phyloP scores from a whole-genome alignment of 805 yeast species.

The Candida nitratophila region DNA sequence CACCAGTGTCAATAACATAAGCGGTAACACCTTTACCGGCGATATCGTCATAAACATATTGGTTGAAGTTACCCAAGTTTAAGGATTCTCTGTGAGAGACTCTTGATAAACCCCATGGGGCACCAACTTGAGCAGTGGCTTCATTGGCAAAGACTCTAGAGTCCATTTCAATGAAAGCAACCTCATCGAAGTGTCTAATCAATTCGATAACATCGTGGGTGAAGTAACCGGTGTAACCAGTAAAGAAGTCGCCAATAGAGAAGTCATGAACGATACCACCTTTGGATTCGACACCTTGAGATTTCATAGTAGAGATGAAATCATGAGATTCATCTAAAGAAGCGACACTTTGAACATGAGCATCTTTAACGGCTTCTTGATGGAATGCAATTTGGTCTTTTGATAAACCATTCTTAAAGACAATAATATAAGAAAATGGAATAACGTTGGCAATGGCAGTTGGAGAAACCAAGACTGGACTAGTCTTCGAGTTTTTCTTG shows the following conservation, averaged over 20 bases:
- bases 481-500: slow-evolving; percentile 18
- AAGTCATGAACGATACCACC: slow-evolving; percentile 61
- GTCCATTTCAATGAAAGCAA: slow-evolving; percentile 63
- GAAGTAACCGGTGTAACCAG: slow-evolving; percentile 85
- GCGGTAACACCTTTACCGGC: slow-evolving; percentile 84
- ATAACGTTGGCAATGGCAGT: slow-evolving; percentile 40
- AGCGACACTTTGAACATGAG: slow-evolving; percentile 36
- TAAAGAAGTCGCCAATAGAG: slow-evolving; percentile 46
- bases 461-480: slow-evolving; percentile 42
- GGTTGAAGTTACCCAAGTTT: slow-evolving; percentile 62
- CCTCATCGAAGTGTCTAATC: slow-evolving; percentile 50
- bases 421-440: slow-evolving; percentile 77
- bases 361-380: slow-evolving; percentile 53
- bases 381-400: slow-evolving; percentile 55
- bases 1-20: slow-evolving; percentile 87
- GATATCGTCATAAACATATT: slow-evolving; percentile 62
- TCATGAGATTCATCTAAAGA: slow-evolving; percentile 13
- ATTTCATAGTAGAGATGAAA: slow-evolving; percentile 25
- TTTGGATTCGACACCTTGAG: slow-evolving; percentile 9
- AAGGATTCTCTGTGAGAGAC: slow-evolving; percentile 74
- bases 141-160: slow-evolving; percentile 60
- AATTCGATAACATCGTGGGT: slow-evolving; percentile 66
- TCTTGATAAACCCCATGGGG: slow-evolving; percentile 94
- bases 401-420: slow-evolving; percentile 61
- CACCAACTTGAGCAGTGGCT: slow-evolving; percentile 66